Percentiles rank a stretch among this genome's conserved stretches.
Evolutionary conservation across 768 basidiomycete genomes (phyloP).

Genomic region (Crassisporium funariophilum): DNA sequence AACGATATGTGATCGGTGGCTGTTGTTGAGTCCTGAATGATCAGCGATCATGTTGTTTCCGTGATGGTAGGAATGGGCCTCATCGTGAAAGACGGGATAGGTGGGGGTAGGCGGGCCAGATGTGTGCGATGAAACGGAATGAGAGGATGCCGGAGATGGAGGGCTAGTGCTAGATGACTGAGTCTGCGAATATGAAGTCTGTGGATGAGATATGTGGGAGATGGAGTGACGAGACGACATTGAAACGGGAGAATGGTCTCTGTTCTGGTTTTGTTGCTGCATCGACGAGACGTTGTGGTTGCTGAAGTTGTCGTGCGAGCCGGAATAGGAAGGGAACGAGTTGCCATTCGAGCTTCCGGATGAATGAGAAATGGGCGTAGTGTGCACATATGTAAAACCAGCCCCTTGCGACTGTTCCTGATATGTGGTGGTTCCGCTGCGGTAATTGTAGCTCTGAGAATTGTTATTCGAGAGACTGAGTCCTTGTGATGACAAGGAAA

Average conservation of each 20-base stretch:
- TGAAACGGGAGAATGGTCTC: constrained; percentile 30
- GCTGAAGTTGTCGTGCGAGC: constrained; percentile 27
- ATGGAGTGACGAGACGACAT: constrained; percentile 59
- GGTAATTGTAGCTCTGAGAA: constrained; percentile 34
- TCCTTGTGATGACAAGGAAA: constrained; percentile 21
- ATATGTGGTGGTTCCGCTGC: constrained; percentile 44
- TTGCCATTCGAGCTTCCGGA: constrained; percentile 21
- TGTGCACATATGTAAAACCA: constrained; percentile 40
- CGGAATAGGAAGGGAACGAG: constrained; percentile 38
- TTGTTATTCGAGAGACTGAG: constrained; percentile 6
- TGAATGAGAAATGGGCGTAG: constrained; percentile 32
- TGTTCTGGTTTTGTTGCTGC: constrained; percentile 7
- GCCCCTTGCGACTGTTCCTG: constrained; percentile 43
- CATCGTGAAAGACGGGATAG: constrained; percentile 50
- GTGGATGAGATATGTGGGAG: constrained; percentile 60
- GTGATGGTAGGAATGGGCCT: constrained; percentile 43
- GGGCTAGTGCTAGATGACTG: constrained; percentile 39
- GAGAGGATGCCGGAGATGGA: constrained; percentile 53
- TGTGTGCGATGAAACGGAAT: constrained; percentile 46
- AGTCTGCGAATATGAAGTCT: constrained; percentile 39
- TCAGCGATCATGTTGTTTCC: constrained; percentile 28
- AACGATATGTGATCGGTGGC: constrained; percentile 16
- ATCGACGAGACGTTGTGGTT: constrained; percentile 12
- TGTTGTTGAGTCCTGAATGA: constrained; percentile 18
- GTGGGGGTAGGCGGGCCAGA: constrained; percentile 48